Percentiles rank a stretch among this genome's conserved stretches.
phyloP scores from a whole-genome alignment of 1,284 basidiomycete genomes.

The Trichosporon coremiiforme region DNA sequence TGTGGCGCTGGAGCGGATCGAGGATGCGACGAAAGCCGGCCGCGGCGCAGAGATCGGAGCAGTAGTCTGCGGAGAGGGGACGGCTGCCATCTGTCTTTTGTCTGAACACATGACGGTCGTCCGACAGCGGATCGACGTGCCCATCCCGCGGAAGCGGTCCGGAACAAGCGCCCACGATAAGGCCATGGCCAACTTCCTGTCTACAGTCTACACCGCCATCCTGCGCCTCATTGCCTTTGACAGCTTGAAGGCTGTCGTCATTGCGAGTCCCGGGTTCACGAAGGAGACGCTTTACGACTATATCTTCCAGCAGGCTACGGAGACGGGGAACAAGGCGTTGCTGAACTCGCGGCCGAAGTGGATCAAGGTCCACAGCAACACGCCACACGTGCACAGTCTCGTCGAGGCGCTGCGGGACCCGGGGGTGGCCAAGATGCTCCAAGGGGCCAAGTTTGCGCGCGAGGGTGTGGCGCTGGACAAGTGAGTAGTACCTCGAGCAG shows the following conservation, averaged over 20 bases:
- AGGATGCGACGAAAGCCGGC: conserved; percentile 87
- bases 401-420: conserved; percentile 93
- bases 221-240: conserved; percentile 85
- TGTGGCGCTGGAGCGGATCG: conserved; percentile 75
- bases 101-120: conserved; percentile 97
- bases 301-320: conserved; percentile 76
- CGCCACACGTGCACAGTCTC: conserved; percentile 92
- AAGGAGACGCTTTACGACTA: conserved; percentile 80
- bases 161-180: conserved; percentile 84
- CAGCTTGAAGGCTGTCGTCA: conserved; percentile 82
- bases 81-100: conserved; percentile 88
- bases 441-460: conserved; percentile 96
- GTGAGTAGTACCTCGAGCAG: too few species aligned
- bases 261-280: conserved; percentile 96
- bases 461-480: conserved; percentile 89
- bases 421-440: conserved; percentile 70
- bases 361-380: conserved; percentile 86
- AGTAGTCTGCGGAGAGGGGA: conserved; percentile 92
- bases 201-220: conserved; percentile 82
- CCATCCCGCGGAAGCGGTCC: conserved; percentile 88
- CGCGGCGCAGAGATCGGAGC: conserved; percentile 95
- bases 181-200: conserved; percentile 77
- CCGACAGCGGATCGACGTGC: conserved; percentile 83
- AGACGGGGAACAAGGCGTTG: conserved; percentile 80
- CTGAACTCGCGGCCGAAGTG: conserved; percentile 78